Evolutionary conservation across 1,284 basidiomycete species (phyloP), one percentile per base, ranked within the genome.

Genomic region (Ganoderma multipileum): DNA sequence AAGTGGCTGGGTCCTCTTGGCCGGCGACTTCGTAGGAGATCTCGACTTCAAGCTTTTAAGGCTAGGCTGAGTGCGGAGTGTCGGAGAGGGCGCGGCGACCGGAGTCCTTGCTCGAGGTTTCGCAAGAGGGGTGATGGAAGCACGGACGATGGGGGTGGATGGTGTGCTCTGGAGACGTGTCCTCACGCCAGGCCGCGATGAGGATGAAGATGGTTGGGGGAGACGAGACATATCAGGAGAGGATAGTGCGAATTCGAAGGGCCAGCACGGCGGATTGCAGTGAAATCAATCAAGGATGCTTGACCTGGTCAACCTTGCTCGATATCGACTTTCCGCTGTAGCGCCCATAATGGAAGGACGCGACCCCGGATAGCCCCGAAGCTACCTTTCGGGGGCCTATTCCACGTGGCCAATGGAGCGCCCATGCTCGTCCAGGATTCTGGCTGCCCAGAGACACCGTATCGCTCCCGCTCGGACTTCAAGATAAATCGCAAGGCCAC

Each of bases 171-270:
- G 55, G 62, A 73, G 62, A 36, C 66, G 80, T 55, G 81, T 64
- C 18, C 72, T 69, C 20, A 69, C 52, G 16, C 71, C 71, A 0
- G 72, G 68, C 60, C 82, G 80, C 44, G 83, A 60, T 8, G 26
- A 54, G 12, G 62, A 81, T n/a, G 83, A 81, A 4, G 83, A 78
- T 5, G 80, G 77, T 68, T 83, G 84, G 18, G 86, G 85, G 50
- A 86, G 79, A 70, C 87, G 85, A 69, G 86, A 87, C 87, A 87
- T 85, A 12, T 11, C 62, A n/a, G 52, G 50, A 12, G 33, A 28
- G 36, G n/a, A 61, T 18, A 44, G 54, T 26, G 26, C 55, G 47
- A 58, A n/a, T 26, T 26, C 33, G 47, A 58, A n/a, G 60, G n/a
- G 36, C 30, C 28, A 23, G n/a, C 18, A 50, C 23, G 26, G 33